phyloP scores from a whole-genome alignment of 805 yeast genomes.

The Metschnikowia lachancei region DNA sequence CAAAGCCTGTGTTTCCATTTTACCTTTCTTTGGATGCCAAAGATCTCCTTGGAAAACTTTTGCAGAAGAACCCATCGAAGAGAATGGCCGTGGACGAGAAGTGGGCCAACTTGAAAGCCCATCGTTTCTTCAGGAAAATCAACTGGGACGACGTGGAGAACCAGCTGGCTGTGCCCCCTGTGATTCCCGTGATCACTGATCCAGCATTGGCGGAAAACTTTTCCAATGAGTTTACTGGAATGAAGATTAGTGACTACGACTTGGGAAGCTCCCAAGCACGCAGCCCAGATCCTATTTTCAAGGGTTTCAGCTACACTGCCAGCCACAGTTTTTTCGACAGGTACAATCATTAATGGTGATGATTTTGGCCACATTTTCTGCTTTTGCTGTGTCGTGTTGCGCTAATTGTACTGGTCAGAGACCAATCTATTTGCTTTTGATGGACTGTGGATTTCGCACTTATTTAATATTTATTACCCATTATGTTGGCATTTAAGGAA shows the following conservation, averaged over 20 bases:
- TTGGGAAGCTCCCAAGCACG: slow-evolving; percentile 14
- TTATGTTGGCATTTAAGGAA: no score
- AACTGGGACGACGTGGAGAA: slow-evolving; percentile 37
- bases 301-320: slow-evolving; percentile 47
- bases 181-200: slow-evolving; percentile 43
- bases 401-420: no score
- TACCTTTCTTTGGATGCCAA: slow-evolving; percentile 43
- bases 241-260: slow-evolving; percentile 26
- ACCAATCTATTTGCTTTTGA: no score
- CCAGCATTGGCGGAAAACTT: slow-evolving; percentile 46
- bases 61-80: slow-evolving; percentile 37
- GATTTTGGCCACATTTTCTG: no score
- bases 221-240: slow-evolving; percentile 41
- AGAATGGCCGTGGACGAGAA: slow-evolving; percentile 36
- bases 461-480: no score
- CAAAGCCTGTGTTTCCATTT: slow-evolving; percentile 38
- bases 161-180: slow-evolving; percentile 35
- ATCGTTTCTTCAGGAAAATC: slow-evolving; percentile 39
- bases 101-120: slow-evolving; percentile 33
- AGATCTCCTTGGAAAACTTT: slow-evolving; percentile 38
- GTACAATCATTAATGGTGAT: slow-evolving; percentile 16
- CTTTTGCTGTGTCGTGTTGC: no score
- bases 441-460: no score
- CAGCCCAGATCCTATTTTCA: slow-evolving; percentile 22
- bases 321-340: slow-evolving; percentile 35